Percentiles rank a stretch among this genome's conserved stretches.
Conservation (phyloP, 23 red algal species). For the Agarophyton chilense region DNA sequence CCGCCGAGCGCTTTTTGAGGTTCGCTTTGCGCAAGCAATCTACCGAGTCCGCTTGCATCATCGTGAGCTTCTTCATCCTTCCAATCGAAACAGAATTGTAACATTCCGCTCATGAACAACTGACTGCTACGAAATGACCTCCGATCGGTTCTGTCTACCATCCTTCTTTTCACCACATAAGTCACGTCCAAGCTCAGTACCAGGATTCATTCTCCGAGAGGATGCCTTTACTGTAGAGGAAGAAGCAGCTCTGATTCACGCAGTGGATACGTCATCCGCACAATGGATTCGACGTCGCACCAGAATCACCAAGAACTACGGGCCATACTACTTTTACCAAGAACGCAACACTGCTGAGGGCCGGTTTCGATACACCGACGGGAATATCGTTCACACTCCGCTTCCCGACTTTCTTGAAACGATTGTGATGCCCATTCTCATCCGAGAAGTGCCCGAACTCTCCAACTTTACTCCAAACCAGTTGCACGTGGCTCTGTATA, state of each 20-base stretch:
- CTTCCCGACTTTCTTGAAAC: constrained; percentile 51
- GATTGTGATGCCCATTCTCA: constrained; percentile 46
- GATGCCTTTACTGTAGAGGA: constrained; percentile 53
- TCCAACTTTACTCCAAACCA: constrained; percentile 60
- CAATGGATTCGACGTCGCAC: constrained; percentile 62
- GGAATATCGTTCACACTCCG: constrained; percentile 50
- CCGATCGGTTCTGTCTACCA: constrained; percentile 6
- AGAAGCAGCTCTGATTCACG: constrained; percentile 46
- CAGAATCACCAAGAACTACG: constrained; percentile 71
- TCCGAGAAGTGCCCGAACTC: constrained; percentile 37
- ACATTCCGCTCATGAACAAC: too few species aligned
- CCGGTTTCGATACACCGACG: constrained; percentile 57
- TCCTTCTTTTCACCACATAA: constrained; percentile 18
- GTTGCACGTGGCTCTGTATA: constrained; percentile 69
- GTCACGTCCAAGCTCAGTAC: constrained; percentile 6
- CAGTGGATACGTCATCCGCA: constrained; percentile 53
- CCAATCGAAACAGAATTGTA: too few species aligned
- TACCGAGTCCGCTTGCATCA: too few species aligned
- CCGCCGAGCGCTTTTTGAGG: neutral
- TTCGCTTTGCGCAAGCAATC: too few species aligned
- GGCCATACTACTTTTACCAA: constrained; percentile 68
- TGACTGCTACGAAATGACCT: neutral
- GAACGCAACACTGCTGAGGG: constrained; percentile 42
- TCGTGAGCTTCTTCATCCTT: too few species aligned
- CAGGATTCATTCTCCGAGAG: constrained; percentile 49